Evolutionary conservation across 192 early-diverging fungal genomes (phyloP).

Genomic region (Podochytrium sp.): DNA sequence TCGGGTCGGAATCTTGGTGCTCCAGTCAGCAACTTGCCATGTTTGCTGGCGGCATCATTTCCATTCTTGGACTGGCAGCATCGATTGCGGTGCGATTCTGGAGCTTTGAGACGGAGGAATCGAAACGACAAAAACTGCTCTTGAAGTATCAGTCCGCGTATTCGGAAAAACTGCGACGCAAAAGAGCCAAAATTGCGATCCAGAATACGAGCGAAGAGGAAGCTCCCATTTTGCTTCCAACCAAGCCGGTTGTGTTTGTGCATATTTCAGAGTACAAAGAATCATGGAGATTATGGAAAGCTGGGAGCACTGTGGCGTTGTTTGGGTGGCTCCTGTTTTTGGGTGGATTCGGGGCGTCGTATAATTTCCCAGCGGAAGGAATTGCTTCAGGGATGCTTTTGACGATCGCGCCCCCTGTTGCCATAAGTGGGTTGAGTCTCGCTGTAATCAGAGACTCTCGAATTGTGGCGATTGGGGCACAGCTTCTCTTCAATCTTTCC

Average conservation of each 20-base stretch:
- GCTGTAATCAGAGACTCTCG: constrained; percentile 14
- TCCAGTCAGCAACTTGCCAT: constrained; percentile 18
- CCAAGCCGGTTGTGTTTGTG: neutral
- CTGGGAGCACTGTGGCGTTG: neutral
- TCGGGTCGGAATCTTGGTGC: neutral
- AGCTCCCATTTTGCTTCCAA: neutral
- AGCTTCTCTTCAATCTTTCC: neutral
- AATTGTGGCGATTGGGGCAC: neutral
- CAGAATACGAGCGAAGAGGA: neutral
- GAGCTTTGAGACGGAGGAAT: constrained; percentile 22
- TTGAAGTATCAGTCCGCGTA: neutral
- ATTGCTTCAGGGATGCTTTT: constrained; percentile 3
- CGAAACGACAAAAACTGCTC: constrained; percentile 13
- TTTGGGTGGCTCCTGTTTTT: constrained; percentile 16
- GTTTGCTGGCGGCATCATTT: constrained; percentile 5
- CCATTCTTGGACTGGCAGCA: neutral
- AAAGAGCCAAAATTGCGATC: neutral
- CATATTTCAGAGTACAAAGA: constrained; percentile 15
- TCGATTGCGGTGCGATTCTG: constrained; percentile 11
- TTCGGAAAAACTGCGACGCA: neutral
- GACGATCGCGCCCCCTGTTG: neutral
- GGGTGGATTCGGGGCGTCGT: constrained; percentile 27
- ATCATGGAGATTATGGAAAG: neutral
- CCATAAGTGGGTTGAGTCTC: neutral
- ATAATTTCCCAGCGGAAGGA: neutral